Percentiles rank a stretch among this genome's conserved stretches.
phyloP scores from a whole-genome alignment of 2,329 filamentous ascomycete genomes.

The Teratosphaeriaceae sp. region DNA sequence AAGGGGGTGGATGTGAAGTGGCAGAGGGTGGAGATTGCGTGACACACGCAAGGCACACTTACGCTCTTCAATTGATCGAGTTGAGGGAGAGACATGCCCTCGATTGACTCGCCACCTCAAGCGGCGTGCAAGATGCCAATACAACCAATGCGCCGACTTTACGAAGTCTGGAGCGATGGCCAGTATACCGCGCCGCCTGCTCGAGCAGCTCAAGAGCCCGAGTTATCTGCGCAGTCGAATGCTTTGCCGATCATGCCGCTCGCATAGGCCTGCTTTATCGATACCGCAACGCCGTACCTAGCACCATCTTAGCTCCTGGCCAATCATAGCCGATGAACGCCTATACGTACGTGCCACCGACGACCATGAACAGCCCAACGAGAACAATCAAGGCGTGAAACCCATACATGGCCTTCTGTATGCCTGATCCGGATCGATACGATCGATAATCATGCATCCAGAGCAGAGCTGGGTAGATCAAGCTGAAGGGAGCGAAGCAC shows the following conservation, averaged over 20 bases:
- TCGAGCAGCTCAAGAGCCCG: slow-evolving; percentile 1
- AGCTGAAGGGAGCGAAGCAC: slow-evolving; percentile 44
- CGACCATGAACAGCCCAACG: slow-evolving; percentile 39
- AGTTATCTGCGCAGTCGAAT: slow-evolving; percentile 22
- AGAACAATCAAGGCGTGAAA: slow-evolving; percentile 37
- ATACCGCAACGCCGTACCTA: slow-evolving; percentile 41
- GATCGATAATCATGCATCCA: slow-evolving; percentile 44
- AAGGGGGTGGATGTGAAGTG: neutral
- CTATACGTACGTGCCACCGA: slow-evolving; percentile 35
- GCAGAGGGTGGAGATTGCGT: neutral
- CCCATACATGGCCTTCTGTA: slow-evolving; percentile 30
- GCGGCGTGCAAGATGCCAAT: too few species aligned
- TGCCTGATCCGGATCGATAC: slow-evolving; percentile 32
- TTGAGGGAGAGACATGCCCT: too few species aligned
- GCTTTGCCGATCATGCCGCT: slow-evolving; percentile 36
- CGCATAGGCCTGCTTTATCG: slow-evolving; percentile 46
- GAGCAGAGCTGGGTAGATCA: slow-evolving; percentile 41
- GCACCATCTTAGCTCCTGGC: neutral
- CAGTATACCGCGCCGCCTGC: too few species aligned
- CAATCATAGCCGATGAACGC: neutral
- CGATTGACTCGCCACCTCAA: too few species aligned
- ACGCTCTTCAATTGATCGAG: too few species aligned
- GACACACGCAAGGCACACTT: too few species aligned
- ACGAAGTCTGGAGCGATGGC: too few species aligned
- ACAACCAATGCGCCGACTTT: too few species aligned